Evolutionary conservation across 805 yeast genomes (phyloP), one percentile per base, ranked within the genome.

Genomic region (Metschnikowia chrysomelidarum): DNA sequence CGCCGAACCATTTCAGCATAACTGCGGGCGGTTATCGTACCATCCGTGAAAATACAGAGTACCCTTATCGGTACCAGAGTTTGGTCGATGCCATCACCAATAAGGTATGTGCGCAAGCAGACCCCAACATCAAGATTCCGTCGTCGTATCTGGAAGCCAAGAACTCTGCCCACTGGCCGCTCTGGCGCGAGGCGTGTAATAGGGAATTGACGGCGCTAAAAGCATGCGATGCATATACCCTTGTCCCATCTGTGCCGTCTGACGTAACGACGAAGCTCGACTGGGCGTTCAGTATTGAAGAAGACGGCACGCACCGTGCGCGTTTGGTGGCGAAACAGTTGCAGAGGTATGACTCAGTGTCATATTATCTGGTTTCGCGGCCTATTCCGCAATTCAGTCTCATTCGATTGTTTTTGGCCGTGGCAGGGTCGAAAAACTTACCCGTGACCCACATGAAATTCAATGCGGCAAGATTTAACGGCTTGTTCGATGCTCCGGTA

Each of bases 141-240:
- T 10, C 24, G 5, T 4, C 9, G 9, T 32, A 12, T 19, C 18
- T 4, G 19, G 29, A 32, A 12, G 34, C 34, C 10, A 32, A 23
- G 16, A 6, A 17, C 6, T 18, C 19, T 2, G 19, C 29, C 7
- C 3, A 24, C 1, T 32, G 34, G 34, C 29, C 15, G 12, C 28
- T 32, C 4, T 32, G 34, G 34, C n/a, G 28, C 13, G 29, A 32
- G 11, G 34, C 34, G 17, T 19, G 24, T 13, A 32, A 32, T 17
- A 21, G 12, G 4, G 34, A 32, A 24, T 19, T 32, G 17, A 2
- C 22, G 5, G 34, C 14, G 14, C 29, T 19, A 8, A 12, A 18
- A 7, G 28, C 17, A 3, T 19, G 13, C 2, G 18, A 19, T 14
- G 17, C 34, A 11, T 32, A 18, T n/a, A 12, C 29, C 6, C 9